phyloP scores from a whole-genome alignment of 2,329 filamentous ascomycete species.

The Zopfia rhizophila region DNA sequence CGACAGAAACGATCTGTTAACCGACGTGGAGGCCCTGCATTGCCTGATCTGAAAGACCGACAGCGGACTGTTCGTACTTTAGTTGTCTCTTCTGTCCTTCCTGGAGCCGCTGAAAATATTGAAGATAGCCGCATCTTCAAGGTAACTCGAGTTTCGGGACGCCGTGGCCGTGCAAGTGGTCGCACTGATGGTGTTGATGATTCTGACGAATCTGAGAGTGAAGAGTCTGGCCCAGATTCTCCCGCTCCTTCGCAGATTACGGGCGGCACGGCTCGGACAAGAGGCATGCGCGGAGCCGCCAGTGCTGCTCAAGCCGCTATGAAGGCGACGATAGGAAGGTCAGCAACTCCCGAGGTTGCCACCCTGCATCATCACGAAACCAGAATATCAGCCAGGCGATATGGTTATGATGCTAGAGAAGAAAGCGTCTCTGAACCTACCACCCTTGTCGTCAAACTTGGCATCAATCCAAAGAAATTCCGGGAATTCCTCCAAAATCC shows the following conservation, averaged over 20 bases:
- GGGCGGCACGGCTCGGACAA: slow-evolving; percentile 82
- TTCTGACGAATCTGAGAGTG: slow-evolving; percentile 91
- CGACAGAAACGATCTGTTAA: slow-evolving; percentile 96
- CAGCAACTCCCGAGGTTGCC: slow-evolving; percentile 85
- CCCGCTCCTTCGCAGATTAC: slow-evolving; percentile 76
- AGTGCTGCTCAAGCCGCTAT: slow-evolving; percentile 88
- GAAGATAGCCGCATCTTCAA: slow-evolving; percentile 92
- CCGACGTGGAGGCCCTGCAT: slow-evolving; percentile 85
- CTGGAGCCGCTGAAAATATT: slow-evolving; percentile 80
- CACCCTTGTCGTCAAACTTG: slow-evolving; percentile 76
- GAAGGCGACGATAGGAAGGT: slow-evolving; percentile 77
- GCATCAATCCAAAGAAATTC: slow-evolving; percentile 76
- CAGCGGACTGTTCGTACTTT: slow-evolving; percentile 93
- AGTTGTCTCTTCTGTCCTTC: slow-evolving; percentile 90
- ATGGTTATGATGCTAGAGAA: slow-evolving; percentile 74
- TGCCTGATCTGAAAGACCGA: slow-evolving; percentile 96
- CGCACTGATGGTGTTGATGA: slow-evolving; percentile 72
- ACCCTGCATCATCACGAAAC: slow-evolving; percentile 76
- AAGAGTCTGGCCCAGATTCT: slow-evolving; percentile 88
- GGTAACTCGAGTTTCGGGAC: slow-evolving; percentile 54
- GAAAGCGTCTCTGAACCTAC: slow-evolving; percentile 77
- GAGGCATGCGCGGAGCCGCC: slow-evolving; percentile 89
- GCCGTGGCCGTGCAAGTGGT: slow-evolving; percentile 64
- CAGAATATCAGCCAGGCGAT: slow-evolving; percentile 70
- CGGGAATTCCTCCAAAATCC: slow-evolving; percentile 71